phyloP scores from a whole-genome alignment of 306 rosid genomes.

The Macrotyloma uniflorum region DNA sequence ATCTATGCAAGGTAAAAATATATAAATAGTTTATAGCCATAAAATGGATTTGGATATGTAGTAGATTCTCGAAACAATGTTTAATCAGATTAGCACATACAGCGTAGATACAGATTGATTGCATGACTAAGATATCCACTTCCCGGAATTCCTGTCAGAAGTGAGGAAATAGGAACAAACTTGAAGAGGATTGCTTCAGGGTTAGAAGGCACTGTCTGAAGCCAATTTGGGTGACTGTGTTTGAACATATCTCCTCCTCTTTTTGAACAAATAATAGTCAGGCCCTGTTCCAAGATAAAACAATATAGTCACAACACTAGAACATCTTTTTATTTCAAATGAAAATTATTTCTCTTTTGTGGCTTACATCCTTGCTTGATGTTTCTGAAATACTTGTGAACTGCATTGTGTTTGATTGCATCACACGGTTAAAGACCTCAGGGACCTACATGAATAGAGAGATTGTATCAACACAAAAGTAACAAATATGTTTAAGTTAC shows the following conservation, averaged over 20 bases:
- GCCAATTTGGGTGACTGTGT: constrained; percentile 87
- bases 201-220: constrained; percentile 86
- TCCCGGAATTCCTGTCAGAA: constrained; percentile 92
- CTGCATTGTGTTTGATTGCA: constrained; percentile 85
- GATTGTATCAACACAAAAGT: constrained; percentile 24
- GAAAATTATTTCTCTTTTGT: constrained; percentile 23
- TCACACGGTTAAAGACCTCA: constrained; percentile 78
- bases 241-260: constrained; percentile 88
- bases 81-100: constrained; percentile 54
- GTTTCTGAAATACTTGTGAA: constrained; percentile 82
- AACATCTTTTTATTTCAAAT: constrained; percentile 28
- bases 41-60: constrained; percentile 26
- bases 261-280: constrained; percentile 77
- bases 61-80: background rate
- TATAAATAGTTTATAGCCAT: constrained; percentile 7
- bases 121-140: constrained; percentile 99
- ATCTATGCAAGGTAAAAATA: constrained; percentile 21
- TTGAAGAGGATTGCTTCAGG: constrained; percentile 93
- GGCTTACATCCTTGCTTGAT: constrained; percentile 96
- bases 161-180: constrained; percentile 94
- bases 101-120: constrained; percentile 91
- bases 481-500: background rate
- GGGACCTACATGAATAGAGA: constrained; percentile 67
- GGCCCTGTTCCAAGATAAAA: constrained; percentile 69
- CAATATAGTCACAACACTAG: constrained; percentile 26